phyloP scores from a whole-genome alignment of 2,329 filamentous ascomycete species.

The Exophiala xenobiotica region DNA sequence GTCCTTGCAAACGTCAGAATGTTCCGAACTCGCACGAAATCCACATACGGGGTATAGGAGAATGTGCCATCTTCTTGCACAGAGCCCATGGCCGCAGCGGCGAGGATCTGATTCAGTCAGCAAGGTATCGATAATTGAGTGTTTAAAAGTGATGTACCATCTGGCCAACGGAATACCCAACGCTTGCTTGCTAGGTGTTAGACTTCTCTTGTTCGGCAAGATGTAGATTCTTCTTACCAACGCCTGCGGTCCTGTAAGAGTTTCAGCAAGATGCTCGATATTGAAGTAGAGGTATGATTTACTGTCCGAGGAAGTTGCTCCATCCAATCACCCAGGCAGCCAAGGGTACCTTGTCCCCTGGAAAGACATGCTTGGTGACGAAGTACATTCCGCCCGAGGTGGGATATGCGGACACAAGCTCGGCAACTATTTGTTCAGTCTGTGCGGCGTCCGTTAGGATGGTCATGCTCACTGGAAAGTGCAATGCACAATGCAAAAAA shows the following conservation, averaged over 20 bases:
- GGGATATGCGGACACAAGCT: slow-evolving; percentile 65
- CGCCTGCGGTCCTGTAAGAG: neutral
- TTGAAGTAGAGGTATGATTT: slow-evolving; percentile 61
- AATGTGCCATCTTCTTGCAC: slow-evolving; percentile 51
- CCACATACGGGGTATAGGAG: slow-evolving; percentile 55
- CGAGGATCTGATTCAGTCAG: no score
- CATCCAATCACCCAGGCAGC: slow-evolving; percentile 59
- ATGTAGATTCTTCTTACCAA: neutral
- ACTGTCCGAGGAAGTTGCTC: slow-evolving; percentile 66
- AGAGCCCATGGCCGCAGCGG: slow-evolving; percentile 62
- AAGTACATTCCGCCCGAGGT: slow-evolving; percentile 69
- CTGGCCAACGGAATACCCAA: slow-evolving; percentile 56
- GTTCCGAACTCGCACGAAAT: no score
- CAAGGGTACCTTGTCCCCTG: neutral
- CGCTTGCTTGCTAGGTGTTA: neutral
- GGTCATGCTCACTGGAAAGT: slow-evolving; percentile 49
- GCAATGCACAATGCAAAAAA: slow-evolving; percentile 65
- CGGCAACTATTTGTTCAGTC: slow-evolving; percentile 50
- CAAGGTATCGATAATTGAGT: no score
- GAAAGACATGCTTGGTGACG: slow-evolving; percentile 60
- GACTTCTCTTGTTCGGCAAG: neutral
- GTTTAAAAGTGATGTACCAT: slow-evolving; percentile 46
- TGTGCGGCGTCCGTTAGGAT: neutral
- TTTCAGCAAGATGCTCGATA: slow-evolving; percentile 44
- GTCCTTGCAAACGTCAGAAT: no score